Base-by-base conservation (phyloP, 2,329 filamentous ascomycete species). In the Calonectria pseudoreteaudii region DNA sequence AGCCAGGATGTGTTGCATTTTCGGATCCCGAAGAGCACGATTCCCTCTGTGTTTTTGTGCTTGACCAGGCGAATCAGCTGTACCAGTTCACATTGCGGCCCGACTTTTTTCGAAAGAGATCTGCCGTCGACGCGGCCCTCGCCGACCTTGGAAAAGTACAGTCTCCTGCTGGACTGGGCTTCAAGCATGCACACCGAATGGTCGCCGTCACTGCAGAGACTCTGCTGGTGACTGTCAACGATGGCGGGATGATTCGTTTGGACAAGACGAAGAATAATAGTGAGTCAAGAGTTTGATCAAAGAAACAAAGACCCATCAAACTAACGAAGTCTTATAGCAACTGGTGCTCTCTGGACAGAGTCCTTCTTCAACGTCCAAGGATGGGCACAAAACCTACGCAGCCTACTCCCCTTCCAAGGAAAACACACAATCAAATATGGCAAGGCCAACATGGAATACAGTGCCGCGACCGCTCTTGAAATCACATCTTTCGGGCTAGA, bases 1-100 rank as follows among this genome's bases (percentile, higher is more conserved):
- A 94, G 75, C 90, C 93, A 11, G 91, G 92, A 31, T 97, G 96
- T 77, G 90, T 99, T 74, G 94, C 94, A 14, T 91, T 99, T 75
- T 92, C 95, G 41, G 97, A 99, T 82, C 89, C 93, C 9, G 88
- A 92, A 75, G 94, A 95, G 73, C 93, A 93, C 80, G 94, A 98
- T 87, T 90, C 92, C 74, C 86, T 98, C 66, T 93, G 91, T 78
- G 90, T 95, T 53, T 97, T 95, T 84, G 94, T 94, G 66, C 88
- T 98, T 80, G 96, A 96, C 74, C 90, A 92, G 74, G 88, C 90
- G n/a, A 94, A 93, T 81, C 92, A 95, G 76, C 88, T 99, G 23
- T 96, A 96, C 85, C 95, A 94, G 16, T 89, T 99, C 77, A 93
- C 90, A n/a, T 85, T 99, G 65, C 93, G 93, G 73, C 93, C 94